Evolutionary conservation across 768 basidiomycete genomes (phyloP), one percentile per base, ranked within the genome.

Genomic region (Pleurotus giganteus): DNA sequence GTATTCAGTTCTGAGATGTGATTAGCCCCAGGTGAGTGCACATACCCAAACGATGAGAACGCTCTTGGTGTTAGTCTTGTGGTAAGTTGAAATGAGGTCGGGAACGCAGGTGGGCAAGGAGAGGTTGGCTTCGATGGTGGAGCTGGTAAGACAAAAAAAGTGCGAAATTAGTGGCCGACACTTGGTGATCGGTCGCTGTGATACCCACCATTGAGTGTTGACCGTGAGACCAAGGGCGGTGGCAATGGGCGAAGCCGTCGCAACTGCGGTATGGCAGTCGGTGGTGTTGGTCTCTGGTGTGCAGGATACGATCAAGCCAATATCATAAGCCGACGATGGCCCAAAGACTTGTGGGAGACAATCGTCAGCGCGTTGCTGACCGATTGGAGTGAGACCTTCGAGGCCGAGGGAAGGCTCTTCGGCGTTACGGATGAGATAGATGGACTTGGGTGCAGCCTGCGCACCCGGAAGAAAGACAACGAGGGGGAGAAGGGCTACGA

Each of bases 21-120:
- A 21, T 4, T 0, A 5, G 4, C 24, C 39, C 12, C 4, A 8
- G 21, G 15, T 37, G 4, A 28, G 21, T 6, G 24, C n/a, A 26
- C 57, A 21, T 47, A 65, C 66, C 66, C 66, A 67, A 27, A 63
- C 57, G 21, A 63, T 47, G 13, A 67, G 59, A 21, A 66, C 55
- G 34, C 60, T 41, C 27, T 65, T 57, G 17, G 61, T 64, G 56
- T 63, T 67, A 15, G 45, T 65, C 32, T 56, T 57, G 17, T 50
- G 59, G 41, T 63, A 67, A 17, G 53, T 58, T n/a, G 53, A 56
- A 34, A 66, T 55, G 11, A 65, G 44, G 28, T 63, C 50, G 5
- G 53, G 53, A 2, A 67, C 59, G 29, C 66, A 67, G 47, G 65
- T 65, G 17, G 65, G 63, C 13, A 62, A 58, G 8, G 64, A 54